Percentiles rank a stretch among this genome's conserved stretches.
These are phyloP conservation scores for Copromyces sp. DNA, from an alignment of 495 filamentous ascomycete genomes.

Conservation along the genomic window DNA sequence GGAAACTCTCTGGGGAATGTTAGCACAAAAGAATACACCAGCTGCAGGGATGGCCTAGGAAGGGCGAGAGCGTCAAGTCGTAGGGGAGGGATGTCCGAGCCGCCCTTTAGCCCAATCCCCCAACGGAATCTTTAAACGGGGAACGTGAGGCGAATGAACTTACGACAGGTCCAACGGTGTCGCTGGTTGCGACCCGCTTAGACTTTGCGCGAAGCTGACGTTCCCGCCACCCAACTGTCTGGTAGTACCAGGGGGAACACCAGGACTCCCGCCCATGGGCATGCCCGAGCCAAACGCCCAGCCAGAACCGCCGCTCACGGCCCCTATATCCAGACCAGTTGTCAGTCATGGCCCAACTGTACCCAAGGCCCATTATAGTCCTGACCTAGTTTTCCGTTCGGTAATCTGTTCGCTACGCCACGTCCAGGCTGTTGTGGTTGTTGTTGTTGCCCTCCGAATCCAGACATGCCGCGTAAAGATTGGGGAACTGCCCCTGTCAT, in stretches of 20 bases:
- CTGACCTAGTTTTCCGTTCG: conserved; percentile 68
- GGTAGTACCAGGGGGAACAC: conserved; percentile 34
- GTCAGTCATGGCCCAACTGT: conserved; percentile 13
- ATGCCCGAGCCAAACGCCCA: conserved; percentile 62
- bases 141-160: conserved; percentile 30
- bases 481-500: conserved; percentile 54
- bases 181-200: conserved; percentile 64
- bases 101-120: background rate
- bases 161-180: conserved; percentile 74
- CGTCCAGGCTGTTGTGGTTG: conserved; percentile 52
- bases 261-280: conserved; percentile 59
- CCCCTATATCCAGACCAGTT: conserved; percentile 20
- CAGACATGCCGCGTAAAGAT: conserved; percentile 57
- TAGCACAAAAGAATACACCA: background rate
- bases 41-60: background rate
- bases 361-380: background rate
- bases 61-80: background rate
- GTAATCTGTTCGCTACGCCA: conserved; percentile 58
- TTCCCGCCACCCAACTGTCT: conserved; percentile 51
- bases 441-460: conserved; percentile 54
- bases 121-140: background rate
- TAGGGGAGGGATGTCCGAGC: background rate
- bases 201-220: conserved; percentile 73
- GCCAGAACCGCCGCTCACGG: conserved; percentile 54
- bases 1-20: conserved; percentile 61